These are phyloP conservation scores for Amborella trichopoda DNA, from an alignment of 164 flowering plant species.

Conservation along the genomic window DNA sequence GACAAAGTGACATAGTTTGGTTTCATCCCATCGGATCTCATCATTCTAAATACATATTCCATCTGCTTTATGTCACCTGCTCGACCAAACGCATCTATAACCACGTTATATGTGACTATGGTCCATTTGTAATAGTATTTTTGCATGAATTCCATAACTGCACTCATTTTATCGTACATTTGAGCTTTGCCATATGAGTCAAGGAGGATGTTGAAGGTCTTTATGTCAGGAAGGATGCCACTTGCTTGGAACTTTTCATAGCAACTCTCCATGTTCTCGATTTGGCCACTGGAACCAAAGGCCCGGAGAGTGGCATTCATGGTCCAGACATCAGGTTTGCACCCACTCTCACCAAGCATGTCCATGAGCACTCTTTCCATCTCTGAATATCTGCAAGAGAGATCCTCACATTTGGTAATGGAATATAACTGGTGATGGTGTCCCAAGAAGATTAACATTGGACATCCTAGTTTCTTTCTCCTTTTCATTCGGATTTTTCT, in stretches of 20 bases:
- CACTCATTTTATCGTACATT: slow-evolving; percentile 71
- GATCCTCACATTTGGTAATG: neutral
- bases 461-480: no score
- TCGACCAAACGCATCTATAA: slow-evolving; percentile 90
- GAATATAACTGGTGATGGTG: no score
- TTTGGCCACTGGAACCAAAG: slow-evolving; percentile 83
- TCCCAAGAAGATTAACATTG: no score
- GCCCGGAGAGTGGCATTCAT: slow-evolving; percentile 94
- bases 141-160: slow-evolving; percentile 95
- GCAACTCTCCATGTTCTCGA: slow-evolving; percentile 91
- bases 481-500: no score
- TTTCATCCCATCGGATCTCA: slow-evolving; percentile 77
- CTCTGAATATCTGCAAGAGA: slow-evolving; percentile 49
- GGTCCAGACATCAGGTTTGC: slow-evolving; percentile 93
- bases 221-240: slow-evolving; percentile 72
- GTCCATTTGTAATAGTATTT: slow-evolving; percentile 89
- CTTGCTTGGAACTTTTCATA: slow-evolving; percentile 86
- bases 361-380: slow-evolving; percentile 72
- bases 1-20: slow-evolving; percentile 89
- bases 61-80: slow-evolving; percentile 93
- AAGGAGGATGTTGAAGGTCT: slow-evolving; percentile 86
- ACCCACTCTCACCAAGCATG: slow-evolving; percentile 49
- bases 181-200: slow-evolving; percentile 84
- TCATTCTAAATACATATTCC: slow-evolving; percentile 85
- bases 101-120: slow-evolving; percentile 79